Evolutionary conservation across 352 stramenopile species (phyloP).

Genomic region (Globisporangium spiculum): DNA sequence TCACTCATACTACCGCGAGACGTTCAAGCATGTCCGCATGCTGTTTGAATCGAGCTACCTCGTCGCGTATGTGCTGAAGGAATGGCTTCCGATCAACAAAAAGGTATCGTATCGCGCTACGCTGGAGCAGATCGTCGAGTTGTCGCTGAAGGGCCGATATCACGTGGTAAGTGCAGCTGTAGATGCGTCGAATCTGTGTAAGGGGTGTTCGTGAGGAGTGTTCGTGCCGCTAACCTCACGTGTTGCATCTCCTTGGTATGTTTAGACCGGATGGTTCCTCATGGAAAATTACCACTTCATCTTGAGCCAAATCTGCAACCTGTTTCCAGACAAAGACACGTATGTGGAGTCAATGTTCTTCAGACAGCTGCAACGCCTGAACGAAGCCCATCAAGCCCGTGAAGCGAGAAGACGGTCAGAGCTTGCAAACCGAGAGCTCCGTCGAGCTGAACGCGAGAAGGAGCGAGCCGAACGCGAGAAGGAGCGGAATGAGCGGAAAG

Average conservation of each 20-base stretch:
- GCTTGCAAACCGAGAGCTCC: slow-evolving; percentile 54
- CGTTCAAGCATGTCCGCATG: slow-evolving; percentile 71
- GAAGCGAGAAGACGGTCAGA: slow-evolving; percentile 57
- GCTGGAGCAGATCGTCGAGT: slow-evolving; percentile 77
- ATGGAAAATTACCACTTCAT: slow-evolving; percentile 85
- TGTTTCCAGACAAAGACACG: slow-evolving; percentile 69
- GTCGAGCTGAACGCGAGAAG: slow-evolving; percentile 55
- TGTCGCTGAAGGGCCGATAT: slow-evolving; percentile 71
- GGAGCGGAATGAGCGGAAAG: slow-evolving; percentile 46
- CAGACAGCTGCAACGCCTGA: slow-evolving; percentile 71
- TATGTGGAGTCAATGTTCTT: slow-evolving; percentile 87
- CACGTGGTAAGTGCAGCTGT: slow-evolving; percentile 48
- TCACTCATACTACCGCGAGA: slow-evolving; percentile 64
- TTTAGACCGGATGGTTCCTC: slow-evolving; percentile 77
- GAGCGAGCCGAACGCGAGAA: slow-evolving; percentile 56
- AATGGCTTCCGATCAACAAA: slow-evolving; percentile 85
- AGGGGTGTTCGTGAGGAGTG: not conserved
- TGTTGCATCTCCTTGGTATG: slow-evolving; percentile 14
- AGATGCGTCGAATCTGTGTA: not conserved
- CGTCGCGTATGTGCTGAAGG: slow-evolving; percentile 81
- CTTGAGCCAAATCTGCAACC: slow-evolving; percentile 68
- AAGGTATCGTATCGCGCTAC: slow-evolving; percentile 83
- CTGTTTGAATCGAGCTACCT: slow-evolving; percentile 84
- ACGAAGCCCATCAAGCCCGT: slow-evolving; percentile 60
- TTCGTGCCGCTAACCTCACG: not conserved